A percentile compares a stretch with the other conserved stretches of the same genome.
Evolutionary conservation across 2,329 filamentous ascomycete species (phyloP).

Genomic region (Botrytis elliptica): DNA sequence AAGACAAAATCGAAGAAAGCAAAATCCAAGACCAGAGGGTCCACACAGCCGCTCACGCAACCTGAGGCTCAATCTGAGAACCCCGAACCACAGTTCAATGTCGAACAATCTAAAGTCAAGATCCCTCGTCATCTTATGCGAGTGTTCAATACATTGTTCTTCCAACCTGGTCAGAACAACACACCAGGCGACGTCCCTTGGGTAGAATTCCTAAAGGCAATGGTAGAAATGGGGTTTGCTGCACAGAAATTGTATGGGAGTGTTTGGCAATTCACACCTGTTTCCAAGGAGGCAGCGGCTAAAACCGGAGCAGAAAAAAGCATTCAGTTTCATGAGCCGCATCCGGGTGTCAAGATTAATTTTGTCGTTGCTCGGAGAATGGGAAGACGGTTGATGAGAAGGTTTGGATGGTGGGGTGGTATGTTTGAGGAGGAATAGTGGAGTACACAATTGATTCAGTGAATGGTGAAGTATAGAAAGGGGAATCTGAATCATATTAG

Average conservation of each 20-base stretch:
- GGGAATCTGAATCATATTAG: not conserved
- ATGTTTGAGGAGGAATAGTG: slow-evolving; percentile 7
- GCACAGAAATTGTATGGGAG: not conserved
- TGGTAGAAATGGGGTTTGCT: not conserved
- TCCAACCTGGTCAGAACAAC: not conserved
- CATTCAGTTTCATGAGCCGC: not conserved
- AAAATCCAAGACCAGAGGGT: not conserved
- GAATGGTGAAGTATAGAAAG: accelerated
- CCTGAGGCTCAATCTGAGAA: not conserved
- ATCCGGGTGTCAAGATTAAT: not conserved
- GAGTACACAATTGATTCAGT: not conserved
- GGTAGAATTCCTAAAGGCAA: not conserved
- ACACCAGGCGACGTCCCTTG: not conserved
- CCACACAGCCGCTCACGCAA: not conserved
- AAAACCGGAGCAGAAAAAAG: not conserved
- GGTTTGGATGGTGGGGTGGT: not conserved
- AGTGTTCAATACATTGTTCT: not conserved
- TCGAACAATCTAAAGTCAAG: not conserved
- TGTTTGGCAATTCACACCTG: not conserved
- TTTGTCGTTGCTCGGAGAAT: not conserved
- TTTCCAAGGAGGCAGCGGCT: not conserved
- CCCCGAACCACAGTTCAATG: not conserved
- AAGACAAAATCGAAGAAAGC: not conserved
- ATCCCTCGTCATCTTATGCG: not conserved
- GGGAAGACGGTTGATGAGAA: not conserved